Conservation (phyloP, 2,329 filamentous ascomycete genomes). For the Penicillium sp. region DNA sequence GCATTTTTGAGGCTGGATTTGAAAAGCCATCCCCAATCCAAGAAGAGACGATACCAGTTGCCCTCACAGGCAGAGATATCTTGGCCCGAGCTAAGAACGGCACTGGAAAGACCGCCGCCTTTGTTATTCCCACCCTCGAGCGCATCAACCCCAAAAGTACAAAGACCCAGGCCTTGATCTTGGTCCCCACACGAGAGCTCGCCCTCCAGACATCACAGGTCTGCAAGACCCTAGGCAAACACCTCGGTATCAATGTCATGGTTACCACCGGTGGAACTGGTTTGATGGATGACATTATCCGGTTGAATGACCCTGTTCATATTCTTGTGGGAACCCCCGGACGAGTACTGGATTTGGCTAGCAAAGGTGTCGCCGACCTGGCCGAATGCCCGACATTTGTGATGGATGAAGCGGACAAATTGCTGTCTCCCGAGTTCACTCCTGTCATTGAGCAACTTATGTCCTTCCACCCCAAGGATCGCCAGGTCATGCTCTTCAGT, state of each 20-base stretch:
- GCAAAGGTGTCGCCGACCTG: constrained; percentile 93
- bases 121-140: constrained; percentile 92
- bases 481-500: constrained; percentile 98
- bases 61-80: constrained; percentile 90
- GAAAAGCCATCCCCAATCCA: constrained; percentile 98
- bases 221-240: constrained; percentile 97
- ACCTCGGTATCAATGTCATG: constrained; percentile 97
- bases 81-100: constrained; percentile 97
- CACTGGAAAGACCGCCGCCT: constrained; percentile 96
- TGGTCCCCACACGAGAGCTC: constrained; percentile 94
- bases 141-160: constrained; percentile 94
- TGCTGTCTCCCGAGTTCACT: constrained; percentile 94
- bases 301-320: constrained; percentile 89
- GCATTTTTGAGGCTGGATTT: constrained; percentile 98
- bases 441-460: constrained; percentile 95
- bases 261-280: constrained; percentile 96
- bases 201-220: constrained; percentile 98
- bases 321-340: constrained; percentile 97
- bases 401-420: constrained; percentile 99
- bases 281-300: constrained; percentile 93
- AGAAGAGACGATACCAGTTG: constrained; percentile 98
- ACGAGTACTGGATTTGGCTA: constrained; percentile 90
- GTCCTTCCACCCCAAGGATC: constrained; percentile 92
- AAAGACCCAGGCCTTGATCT: constrained; percentile 94
- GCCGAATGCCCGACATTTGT: constrained; percentile 97